These are phyloP conservation scores for Boletus coccyginus DNA, from an alignment of 768 basidiomycete species.

Conservation along the genomic window DNA sequence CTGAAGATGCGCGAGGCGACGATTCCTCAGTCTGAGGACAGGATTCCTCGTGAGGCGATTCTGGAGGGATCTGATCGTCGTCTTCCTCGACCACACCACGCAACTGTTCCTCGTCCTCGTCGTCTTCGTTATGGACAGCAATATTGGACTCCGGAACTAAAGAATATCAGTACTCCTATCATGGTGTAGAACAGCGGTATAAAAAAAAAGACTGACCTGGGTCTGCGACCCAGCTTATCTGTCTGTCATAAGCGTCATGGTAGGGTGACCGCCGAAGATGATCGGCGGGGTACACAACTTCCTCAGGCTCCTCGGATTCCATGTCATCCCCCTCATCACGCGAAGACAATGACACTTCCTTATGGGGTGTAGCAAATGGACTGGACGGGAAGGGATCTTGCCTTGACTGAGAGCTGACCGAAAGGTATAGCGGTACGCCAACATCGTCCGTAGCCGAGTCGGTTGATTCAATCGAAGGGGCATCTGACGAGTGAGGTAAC, in stretches of 20 bases:
- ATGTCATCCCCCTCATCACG: slow-evolving; percentile 55
- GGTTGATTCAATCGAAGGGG: slow-evolving; percentile 45
- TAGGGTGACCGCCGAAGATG: slow-evolving; percentile 51
- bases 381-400: slow-evolving; percentile 64
- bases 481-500: slow-evolving; percentile 50
- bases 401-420: slow-evolving; percentile 44
- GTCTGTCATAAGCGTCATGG: slow-evolving; percentile 47
- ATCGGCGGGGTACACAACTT: slow-evolving; percentile 62
- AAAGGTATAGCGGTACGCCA: slow-evolving; percentile 50
- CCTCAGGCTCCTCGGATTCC: slow-evolving; percentile 44
- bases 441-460: slow-evolving; percentile 42
- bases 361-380: slow-evolving; percentile 69
- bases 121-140: slow-evolving; percentile 53
- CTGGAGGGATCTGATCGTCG: slow-evolving; percentile 50
- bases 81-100: slow-evolving; percentile 39
- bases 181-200: background rate
- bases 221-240: slow-evolving; percentile 76
- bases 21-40: slow-evolving; percentile 48
- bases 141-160: slow-evolving; percentile 63
- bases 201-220: slow-evolving; percentile 47
- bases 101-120: slow-evolving; percentile 43
- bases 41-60: slow-evolving; percentile 48
- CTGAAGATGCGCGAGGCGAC: slow-evolving; percentile 55
- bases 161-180: slow-evolving; percentile 8
- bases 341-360: slow-evolving; percentile 50